phyloP scores from a whole-genome alignment of 2,329 filamentous ascomycete species.

The Aspergillus tubingensis region DNA sequence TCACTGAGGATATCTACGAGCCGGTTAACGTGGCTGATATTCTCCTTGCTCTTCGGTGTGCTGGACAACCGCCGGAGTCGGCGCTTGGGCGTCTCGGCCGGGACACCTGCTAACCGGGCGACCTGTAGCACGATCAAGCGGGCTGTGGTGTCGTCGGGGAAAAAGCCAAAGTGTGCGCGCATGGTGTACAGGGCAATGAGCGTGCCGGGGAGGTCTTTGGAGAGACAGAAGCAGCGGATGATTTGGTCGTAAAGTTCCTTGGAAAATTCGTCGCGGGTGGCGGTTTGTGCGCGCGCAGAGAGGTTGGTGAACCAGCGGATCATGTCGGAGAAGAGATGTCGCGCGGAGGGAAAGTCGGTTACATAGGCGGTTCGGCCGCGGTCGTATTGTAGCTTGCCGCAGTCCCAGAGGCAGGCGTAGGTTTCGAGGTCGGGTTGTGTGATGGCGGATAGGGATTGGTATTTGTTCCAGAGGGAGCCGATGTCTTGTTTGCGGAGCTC shows the following conservation, averaged over 20 bases:
- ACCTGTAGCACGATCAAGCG: slow-evolving; percentile 54
- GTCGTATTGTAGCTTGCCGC: slow-evolving; percentile 51
- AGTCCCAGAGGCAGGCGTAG: slow-evolving; percentile 67
- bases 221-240: slow-evolving; percentile 53
- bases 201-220: slow-evolving; percentile 51
- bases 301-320: slow-evolving; percentile 46
- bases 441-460: slow-evolving; percentile 54
- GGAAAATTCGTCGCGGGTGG: slow-evolving; percentile 43
- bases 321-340: slow-evolving; percentile 53
- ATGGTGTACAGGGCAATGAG: slow-evolving; percentile 53
- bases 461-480: slow-evolving; percentile 58
- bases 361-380: slow-evolving; percentile 50
- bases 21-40: slow-evolving; percentile 47
- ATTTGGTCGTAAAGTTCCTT: slow-evolving; percentile 55
- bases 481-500: slow-evolving; percentile 62
- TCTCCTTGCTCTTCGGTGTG: slow-evolving; percentile 46
- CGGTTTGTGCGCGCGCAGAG: slow-evolving; percentile 30
- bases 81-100: slow-evolving; percentile 34
- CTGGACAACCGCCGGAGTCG: slow-evolving; percentile 44
- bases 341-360: slow-evolving; percentile 47
- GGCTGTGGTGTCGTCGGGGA: slow-evolving; percentile 50
- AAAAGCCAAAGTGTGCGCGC: slow-evolving; percentile 45
- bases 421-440: slow-evolving; percentile 68
- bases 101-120: slow-evolving; percentile 46
- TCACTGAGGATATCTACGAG: slow-evolving; percentile 48